Evolutionary conservation across 805 yeast species (phyloP).

Genomic region (Isabelozyma pseudorhagii): DNA sequence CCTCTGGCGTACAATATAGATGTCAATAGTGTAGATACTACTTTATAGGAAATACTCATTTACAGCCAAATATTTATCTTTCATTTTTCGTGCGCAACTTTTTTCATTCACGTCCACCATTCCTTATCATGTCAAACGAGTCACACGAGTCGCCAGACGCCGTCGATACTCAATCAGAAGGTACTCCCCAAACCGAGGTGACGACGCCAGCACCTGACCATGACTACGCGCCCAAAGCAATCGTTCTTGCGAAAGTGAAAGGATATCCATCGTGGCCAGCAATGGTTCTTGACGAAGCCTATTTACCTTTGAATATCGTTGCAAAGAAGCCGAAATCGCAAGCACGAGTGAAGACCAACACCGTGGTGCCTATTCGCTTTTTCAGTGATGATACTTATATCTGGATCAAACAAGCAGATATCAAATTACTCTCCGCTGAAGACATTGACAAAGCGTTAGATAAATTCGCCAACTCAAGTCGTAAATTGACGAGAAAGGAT

Average conservation of each 20-base stretch:
- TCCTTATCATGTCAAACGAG: background rate
- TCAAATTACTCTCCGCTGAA: slow-evolving; percentile 42
- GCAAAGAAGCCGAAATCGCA: slow-evolving; percentile 48
- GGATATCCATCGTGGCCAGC: slow-evolving; percentile 94
- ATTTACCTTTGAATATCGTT: slow-evolving; percentile 57
- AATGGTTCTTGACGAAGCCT: slow-evolving; percentile 60
- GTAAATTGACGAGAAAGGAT: slow-evolving; percentile 33
- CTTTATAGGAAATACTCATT: too few relatives aligned
- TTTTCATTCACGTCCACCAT: background rate
- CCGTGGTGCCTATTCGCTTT: slow-evolving; percentile 54
- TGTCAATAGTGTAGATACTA: too few relatives aligned
- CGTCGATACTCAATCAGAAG: background rate
- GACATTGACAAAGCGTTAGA: slow-evolving; percentile 28
- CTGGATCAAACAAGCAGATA: slow-evolving; percentile 57
- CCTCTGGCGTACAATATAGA: too few relatives aligned
- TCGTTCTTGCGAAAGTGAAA: slow-evolving; percentile 72
- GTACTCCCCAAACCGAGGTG: background rate
- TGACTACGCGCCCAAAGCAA: slow-evolving; percentile 8
- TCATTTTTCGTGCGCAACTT: background rate
- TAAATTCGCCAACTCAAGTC: slow-evolving; percentile 24
- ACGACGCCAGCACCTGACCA: background rate
- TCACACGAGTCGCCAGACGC: background rate
- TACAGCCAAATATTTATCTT: too few relatives aligned
- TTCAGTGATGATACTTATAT: slow-evolving; percentile 70
- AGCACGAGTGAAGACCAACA: slow-evolving; percentile 6